Percentiles rank a stretch among this genome's conserved stretches.
phyloP scores from a whole-genome alignment of 164 flowering plant genomes.

The Santalum album region DNA sequence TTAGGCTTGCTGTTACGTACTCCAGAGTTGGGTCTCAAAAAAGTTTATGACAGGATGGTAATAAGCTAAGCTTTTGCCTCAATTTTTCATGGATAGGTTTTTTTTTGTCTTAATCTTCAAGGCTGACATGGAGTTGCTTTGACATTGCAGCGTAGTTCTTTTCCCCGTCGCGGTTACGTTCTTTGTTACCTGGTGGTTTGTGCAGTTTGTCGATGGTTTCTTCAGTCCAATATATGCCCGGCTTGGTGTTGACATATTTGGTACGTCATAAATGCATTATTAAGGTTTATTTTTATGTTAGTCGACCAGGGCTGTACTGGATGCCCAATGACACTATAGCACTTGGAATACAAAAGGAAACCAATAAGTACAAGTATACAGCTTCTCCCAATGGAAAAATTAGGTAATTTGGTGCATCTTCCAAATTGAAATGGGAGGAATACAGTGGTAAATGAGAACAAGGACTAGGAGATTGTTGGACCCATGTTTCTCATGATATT shows the following conservation, averaged over 20 bases:
- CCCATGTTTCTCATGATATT: too few species aligned
- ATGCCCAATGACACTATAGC: too few species aligned
- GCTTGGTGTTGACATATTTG: slow-evolving; percentile 73
- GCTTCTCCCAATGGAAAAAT: too few species aligned
- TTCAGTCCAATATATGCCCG: slow-evolving; percentile 79
- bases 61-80: slow-evolving; percentile 8
- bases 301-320: too few species aligned
- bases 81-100: not conserved
- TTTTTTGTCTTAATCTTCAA: slow-evolving; percentile 1
- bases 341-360: too few species aligned
- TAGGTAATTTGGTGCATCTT: too few species aligned
- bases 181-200: slow-evolving; percentile 31
- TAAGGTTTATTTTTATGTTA: not conserved
- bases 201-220: slow-evolving; percentile 61
- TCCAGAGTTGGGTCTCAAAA: slow-evolving; percentile 81
- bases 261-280: slow-evolving; percentile 20
- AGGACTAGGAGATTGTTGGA: too few species aligned
- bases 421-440: too few species aligned
- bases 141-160: slow-evolving; percentile 54
- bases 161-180: slow-evolving; percentile 73
- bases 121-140: slow-evolving; percentile 8
- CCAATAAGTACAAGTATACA: too few species aligned
- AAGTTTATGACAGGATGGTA: slow-evolving; percentile 98
- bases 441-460: too few species aligned
- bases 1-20: slow-evolving; percentile 80